Conservation (phyloP, 768 basidiomycete species). For the Trametes cubensis region DNA sequence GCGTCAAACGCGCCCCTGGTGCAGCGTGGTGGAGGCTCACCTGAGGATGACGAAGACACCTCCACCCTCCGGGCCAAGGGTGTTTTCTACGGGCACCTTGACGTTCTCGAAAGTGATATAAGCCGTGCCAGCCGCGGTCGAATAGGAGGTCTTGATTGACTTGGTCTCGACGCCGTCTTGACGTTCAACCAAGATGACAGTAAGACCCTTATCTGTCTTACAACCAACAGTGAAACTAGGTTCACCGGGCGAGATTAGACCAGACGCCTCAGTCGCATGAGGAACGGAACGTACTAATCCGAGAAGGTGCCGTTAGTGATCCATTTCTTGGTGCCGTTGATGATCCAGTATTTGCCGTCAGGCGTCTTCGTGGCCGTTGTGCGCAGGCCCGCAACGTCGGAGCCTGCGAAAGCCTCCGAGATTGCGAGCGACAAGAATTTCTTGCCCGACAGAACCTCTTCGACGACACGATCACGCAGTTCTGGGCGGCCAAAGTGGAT, state of each 20-base stretch:
- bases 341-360: slow-evolving; percentile 83
- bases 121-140: slow-evolving; percentile 82
- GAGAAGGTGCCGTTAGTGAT: slow-evolving; percentile 75
- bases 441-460: slow-evolving; percentile 71
- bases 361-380: slow-evolving; percentile 78
- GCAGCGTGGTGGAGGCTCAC: slow-evolving; percentile 23
- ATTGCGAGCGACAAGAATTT: slow-evolving; percentile 89
- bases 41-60: slow-evolving; percentile 70
- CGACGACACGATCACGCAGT: slow-evolving; percentile 57
- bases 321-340: slow-evolving; percentile 89
- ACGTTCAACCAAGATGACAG: slow-evolving; percentile 85
- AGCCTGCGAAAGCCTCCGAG: slow-evolving; percentile 86
- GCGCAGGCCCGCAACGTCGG: slow-evolving; percentile 79
- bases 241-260: slow-evolving; percentile 14
- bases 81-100: slow-evolving; percentile 84
- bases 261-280: neutral
- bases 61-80: slow-evolving; percentile 77
- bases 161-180: slow-evolving; percentile 82
- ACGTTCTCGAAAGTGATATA: slow-evolving; percentile 85
- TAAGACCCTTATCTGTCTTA: slow-evolving; percentile 59
- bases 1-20: slow-evolving; percentile 26
- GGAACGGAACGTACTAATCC: slow-evolving; percentile 29
- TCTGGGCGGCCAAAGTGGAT: slow-evolving; percentile 77
- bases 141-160: slow-evolving; percentile 90
- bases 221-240: slow-evolving; percentile 32